A percentile compares a stretch with the other conserved stretches of the same genome.
Conservation (phyloP, 305 asterid species). For the Fraxinus dipetala region DNA sequence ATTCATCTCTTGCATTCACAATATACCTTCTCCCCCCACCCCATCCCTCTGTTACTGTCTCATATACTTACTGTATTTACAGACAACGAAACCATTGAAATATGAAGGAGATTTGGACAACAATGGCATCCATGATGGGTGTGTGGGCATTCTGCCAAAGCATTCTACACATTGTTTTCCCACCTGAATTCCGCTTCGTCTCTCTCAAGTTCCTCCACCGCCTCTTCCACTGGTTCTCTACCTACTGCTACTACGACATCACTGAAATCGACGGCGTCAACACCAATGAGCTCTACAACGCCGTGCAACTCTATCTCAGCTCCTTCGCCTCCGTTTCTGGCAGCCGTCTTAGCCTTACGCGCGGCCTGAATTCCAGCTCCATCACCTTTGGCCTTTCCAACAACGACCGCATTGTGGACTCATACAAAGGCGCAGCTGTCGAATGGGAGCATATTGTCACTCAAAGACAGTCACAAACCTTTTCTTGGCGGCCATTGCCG, state of each 20-base stretch:
- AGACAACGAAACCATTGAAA: background rate
- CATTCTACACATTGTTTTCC: constrained; percentile 53
- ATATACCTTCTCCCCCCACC: background rate
- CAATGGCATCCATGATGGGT: constrained; percentile 67
- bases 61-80: background rate
- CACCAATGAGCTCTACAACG: constrained; percentile 92
- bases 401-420: constrained; percentile 64
- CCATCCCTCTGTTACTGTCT: background rate
- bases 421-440: constrained; percentile 47
- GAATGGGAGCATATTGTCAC: constrained; percentile 82
- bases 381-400: constrained; percentile 75
- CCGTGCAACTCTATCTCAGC: constrained; percentile 78
- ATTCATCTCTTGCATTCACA: background rate
- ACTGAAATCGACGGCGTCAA: constrained; percentile 88
- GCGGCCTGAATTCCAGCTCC: constrained; percentile 67
- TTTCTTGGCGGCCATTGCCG: constrained; percentile 79
- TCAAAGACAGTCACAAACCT: constrained; percentile 59
- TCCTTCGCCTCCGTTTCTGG: constrained; percentile 68
- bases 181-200: constrained; percentile 59
- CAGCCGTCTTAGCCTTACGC: constrained; percentile 69
- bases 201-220: constrained; percentile 43
- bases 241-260: constrained; percentile 82
- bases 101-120: constrained; percentile 60
- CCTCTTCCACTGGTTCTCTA: constrained; percentile 56
- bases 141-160: constrained; percentile 66